Base-by-base conservation (phyloP, 805 yeast genomes). In the Nakazawaea molendinolei region DNA sequence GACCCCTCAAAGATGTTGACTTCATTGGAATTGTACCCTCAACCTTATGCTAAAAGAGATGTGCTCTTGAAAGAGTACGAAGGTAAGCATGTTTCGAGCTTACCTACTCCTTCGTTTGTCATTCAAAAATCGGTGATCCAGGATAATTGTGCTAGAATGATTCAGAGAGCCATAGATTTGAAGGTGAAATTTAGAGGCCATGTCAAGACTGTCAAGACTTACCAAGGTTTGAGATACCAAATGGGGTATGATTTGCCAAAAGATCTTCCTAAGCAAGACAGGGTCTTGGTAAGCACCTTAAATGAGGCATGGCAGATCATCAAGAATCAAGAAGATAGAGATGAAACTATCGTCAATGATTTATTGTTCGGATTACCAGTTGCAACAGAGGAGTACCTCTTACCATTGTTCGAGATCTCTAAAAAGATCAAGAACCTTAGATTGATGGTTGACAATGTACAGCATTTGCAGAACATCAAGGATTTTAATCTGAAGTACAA, bases 131-230 rank as follows among this genome's bases (percentile, higher is more conserved):
- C 46, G 1, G 52, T 52, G 13, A 67, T 75, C 44, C 45, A 56
- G 23, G 38, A 36, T 13, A 79, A 79, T 49, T 65, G 76, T 43
- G 56, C 55, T 8, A 53, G 52, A 21, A 75, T 78, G 84, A 60
- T 74, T 8, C 46, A 49, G 5, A 65, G 64, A 38, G 72, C 77
- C 0, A 34, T 43, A 2, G 49, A 51, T 1, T 47, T 76, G 19
- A 44, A 49, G 7, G 51, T 49, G 3, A 60, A 54, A 14, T 81
- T 82, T 51, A 63, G 94, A 41, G 79, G 83, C 3, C 87, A 82
- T 51, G 75, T 83, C 16, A 83, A 83, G 54, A 84, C 92, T 0
- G 87, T 80, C 52, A 83, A 84, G 52, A 69, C 83, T 1, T 44
- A 63, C 8, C 81, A 77, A 45, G 87, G 84, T 5, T 60, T 76